Conservation (phyloP, 176 grass and related monocot species). For the Paspalum notatum region DNA sequence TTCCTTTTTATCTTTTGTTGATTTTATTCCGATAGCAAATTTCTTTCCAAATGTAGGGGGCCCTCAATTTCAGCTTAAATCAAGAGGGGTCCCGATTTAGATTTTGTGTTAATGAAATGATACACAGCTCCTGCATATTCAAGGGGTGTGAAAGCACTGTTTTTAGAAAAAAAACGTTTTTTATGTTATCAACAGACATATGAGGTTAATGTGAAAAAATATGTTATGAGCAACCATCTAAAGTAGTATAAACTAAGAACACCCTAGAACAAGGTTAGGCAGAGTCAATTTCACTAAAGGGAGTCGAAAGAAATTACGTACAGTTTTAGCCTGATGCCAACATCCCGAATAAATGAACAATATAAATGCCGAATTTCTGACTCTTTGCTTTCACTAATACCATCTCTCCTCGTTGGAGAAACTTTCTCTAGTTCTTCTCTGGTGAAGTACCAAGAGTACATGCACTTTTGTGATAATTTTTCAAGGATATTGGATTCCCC, state of each 20-base stretch:
- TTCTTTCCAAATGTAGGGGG: too few relatives aligned
- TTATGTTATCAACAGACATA: not conserved
- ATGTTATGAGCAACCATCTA: conserved; percentile 18
- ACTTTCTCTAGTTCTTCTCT: conserved; percentile 65
- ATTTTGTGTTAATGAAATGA: too few relatives aligned
- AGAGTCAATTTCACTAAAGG: not conserved
- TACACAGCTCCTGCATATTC: too few relatives aligned
- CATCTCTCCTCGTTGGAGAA: conserved; percentile 69
- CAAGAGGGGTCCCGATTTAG: too few relatives aligned
- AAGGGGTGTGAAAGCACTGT: too few relatives aligned
- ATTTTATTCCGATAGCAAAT: too few relatives aligned
- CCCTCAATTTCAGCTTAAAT: too few relatives aligned
- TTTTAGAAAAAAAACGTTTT: not conserved
- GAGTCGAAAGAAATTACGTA: conserved; percentile 41
- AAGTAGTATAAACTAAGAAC: conserved; percentile 2
- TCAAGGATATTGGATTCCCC: conserved; percentile 20
- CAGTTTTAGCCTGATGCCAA: conserved; percentile 74
- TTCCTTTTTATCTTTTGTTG: too few relatives aligned
- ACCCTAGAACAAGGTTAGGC: not conserved
- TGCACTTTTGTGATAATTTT: conserved; percentile 33
- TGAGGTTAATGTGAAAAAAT: conserved; percentile 11
- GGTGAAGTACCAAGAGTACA: conserved; percentile 69
- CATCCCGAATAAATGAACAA: conserved; percentile 73
- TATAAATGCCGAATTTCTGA: conserved; percentile 64
- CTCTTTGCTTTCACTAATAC: conserved; percentile 62